phyloP scores from a whole-genome alignment of 441 rosid genomes.

The Pelargonium citronellum region DNA sequence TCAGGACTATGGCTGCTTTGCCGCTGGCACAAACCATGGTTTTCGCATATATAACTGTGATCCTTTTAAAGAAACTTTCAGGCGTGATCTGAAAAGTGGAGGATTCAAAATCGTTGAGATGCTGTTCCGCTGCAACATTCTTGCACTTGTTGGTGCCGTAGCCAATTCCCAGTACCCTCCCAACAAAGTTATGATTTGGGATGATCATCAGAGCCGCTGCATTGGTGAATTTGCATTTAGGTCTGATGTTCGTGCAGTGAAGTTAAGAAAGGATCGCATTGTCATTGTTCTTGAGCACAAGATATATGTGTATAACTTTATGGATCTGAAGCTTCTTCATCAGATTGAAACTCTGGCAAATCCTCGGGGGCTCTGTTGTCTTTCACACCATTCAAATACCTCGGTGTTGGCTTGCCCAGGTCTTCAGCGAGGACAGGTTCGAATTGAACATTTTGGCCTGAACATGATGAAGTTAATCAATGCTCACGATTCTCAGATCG shows the following conservation, averaged over 20 bases:
- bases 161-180: slow-evolving; percentile 76
- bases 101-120: slow-evolving; percentile 88
- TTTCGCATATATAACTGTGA: slow-evolving; percentile 72
- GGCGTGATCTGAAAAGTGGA: slow-evolving; percentile 58
- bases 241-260: slow-evolving; percentile 75
- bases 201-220: slow-evolving; percentile 80
- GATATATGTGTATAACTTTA: slow-evolving; percentile 66
- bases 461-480: slow-evolving; percentile 60
- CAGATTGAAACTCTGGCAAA: slow-evolving; percentile 78
- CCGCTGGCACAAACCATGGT: slow-evolving; percentile 71
- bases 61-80: slow-evolving; percentile 78
- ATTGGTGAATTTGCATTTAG: slow-evolving; percentile 76
- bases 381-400: slow-evolving; percentile 74
- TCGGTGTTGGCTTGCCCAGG: slow-evolving; percentile 88
- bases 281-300: slow-evolving; percentile 87
- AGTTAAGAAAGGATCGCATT: slow-evolving; percentile 66
- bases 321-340: slow-evolving; percentile 77
- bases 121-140: slow-evolving; percentile 81
- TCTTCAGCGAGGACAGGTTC: slow-evolving; percentile 72
- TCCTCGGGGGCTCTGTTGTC: slow-evolving; percentile 82
- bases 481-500: slow-evolving; percentile 78
- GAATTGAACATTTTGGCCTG: slow-evolving; percentile 77
- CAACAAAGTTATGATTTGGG: slow-evolving; percentile 82
- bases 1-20: slow-evolving; percentile 79
- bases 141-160: slow-evolving; percentile 76